phyloP scores from a whole-genome alignment of 2,329 filamentous ascomycete species.

The Chlorencoelia australis region DNA sequence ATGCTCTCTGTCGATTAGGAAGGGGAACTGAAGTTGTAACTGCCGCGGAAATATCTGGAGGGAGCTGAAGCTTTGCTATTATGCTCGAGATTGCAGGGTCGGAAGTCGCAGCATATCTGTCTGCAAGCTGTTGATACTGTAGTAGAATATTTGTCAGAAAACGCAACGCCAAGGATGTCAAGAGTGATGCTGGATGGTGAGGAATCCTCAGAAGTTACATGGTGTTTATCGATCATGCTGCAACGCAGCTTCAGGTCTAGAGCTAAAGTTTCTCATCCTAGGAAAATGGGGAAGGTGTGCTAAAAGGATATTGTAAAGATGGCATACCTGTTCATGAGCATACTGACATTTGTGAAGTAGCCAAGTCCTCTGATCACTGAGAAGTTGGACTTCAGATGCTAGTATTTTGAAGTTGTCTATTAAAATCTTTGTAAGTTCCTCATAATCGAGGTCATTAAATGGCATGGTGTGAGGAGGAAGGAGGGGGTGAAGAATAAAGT shows the following conservation, averaged over 20 bases:
- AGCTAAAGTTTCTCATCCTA: slow-evolving; percentile 55
- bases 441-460: slow-evolving; percentile 22
- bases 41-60: slow-evolving; percentile 36
- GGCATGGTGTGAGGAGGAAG: slow-evolving; percentile 18
- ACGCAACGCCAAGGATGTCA: not conserved
- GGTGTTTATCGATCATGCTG: slow-evolving; percentile 52
- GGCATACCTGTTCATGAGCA: slow-evolving; percentile 54
- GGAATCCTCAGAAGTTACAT: slow-evolving; percentile 39
- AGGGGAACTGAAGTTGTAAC: slow-evolving; percentile 22
- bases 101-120: slow-evolving; percentile 53
- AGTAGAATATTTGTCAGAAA: slow-evolving; percentile 23
- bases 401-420: slow-evolving; percentile 55
- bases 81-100: slow-evolving; percentile 57
- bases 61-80: slow-evolving; percentile 55
- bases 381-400: slow-evolving; percentile 52
- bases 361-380: slow-evolving; percentile 54
- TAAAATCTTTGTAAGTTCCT: slow-evolving; percentile 43
- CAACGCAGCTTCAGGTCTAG: slow-evolving; percentile 67
- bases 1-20: slow-evolving; percentile 19
- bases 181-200: slow-evolving; percentile 11
- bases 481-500: slow-evolving; percentile 2
- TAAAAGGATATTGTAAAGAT: slow-evolving; percentile 4
- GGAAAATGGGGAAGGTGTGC: not conserved
- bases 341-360: slow-evolving; percentile 58
- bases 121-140: slow-evolving; percentile 54